Percentiles rank a stretch among this genome's conserved stretches.
Conservation (phyloP, 1,284 basidiomycete genomes). For the Ceratobasidium sp. region DNA sequence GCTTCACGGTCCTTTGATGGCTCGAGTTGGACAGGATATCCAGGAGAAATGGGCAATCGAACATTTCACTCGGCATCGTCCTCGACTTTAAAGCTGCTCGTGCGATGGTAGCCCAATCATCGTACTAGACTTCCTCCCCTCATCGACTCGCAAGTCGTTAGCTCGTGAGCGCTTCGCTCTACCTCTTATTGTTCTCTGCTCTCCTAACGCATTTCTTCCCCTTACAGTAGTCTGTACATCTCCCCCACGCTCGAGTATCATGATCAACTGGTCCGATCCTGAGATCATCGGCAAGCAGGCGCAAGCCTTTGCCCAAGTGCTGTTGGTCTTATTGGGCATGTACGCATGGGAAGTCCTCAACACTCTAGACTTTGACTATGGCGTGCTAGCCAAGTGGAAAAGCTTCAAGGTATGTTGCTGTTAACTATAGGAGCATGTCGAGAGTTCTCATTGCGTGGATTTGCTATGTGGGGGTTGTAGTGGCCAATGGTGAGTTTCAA, state of each 20-base stretch:
- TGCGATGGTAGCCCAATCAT: no score
- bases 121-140: conserved; percentile 16
- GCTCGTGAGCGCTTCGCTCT: background rate
- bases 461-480: background rate
- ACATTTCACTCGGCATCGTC: no score
- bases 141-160: conserved; percentile 12
- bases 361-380: conserved; percentile 70
- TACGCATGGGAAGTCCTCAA: conserved; percentile 71
- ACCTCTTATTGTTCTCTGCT: background rate
- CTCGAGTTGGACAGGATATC: no score
- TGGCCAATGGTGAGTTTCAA: conserved; percentile 29
- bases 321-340: conserved; percentile 66
- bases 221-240: background rate
- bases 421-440: conserved; percentile 63
- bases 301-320: conserved; percentile 51
- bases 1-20: no score
- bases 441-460: conserved; percentile 48
- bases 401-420: conserved; percentile 57
- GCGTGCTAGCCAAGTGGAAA: conserved; percentile 53
- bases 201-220: background rate
- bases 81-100: no score
- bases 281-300: conserved; percentile 57
- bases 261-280: conserved; percentile 65
- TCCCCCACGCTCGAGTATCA: conserved; percentile 43
- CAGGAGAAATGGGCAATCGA: no score